Base-by-base conservation (phyloP, 495 filamentous ascomycete genomes). In the Xylaria venustula region DNA sequence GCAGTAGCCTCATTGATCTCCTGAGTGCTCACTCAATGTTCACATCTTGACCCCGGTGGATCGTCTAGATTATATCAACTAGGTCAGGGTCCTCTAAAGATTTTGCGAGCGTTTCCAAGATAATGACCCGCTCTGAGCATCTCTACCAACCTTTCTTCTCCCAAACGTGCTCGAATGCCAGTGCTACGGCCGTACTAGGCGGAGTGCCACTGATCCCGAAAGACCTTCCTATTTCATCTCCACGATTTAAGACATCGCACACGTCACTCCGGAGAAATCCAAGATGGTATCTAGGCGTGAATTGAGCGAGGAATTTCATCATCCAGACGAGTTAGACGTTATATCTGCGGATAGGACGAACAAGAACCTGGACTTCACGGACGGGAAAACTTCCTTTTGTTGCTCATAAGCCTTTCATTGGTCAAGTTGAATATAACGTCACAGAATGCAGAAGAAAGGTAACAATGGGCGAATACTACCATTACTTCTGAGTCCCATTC, bases 221-320 rank as follows among this genome's bases (percentile, higher is more conserved):
- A 26, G 46, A 50, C 46, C 56, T 59, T 51, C 56, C 17, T 14
- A 51, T 50, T 50, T 51, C 47, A 59, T 42, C 56, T 30, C 34
- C 32, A 37, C n/a, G 45, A 50, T 32, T 32, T 28, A 49, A 58
- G 44, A 42, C 23, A 49, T 30, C 41, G 32, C 45, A 58, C 14
- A 40, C 23, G n/a, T 40, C 20, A 50, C 30, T 49, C 45, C 22
- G 22, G 25, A 58, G 36, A 57, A 15, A 25, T 8, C n/a, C 37
- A 22, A 19, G 26, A 15, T 20, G 53, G 32, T 25, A 23, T 45
- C 26, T 26, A 34, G 25, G 14, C 53, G 26, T 22, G 40, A 25
- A 28, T 28, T 20, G 45, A 30, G 45, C 23, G 26, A 59, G 56
- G 36, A 23, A 41, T 51, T 15, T 50, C 56, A 32, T 19, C 32